Conservation (phyloP, 805 yeast genomes). For the Cyberlindnera xishuangbannaensis region DNA sequence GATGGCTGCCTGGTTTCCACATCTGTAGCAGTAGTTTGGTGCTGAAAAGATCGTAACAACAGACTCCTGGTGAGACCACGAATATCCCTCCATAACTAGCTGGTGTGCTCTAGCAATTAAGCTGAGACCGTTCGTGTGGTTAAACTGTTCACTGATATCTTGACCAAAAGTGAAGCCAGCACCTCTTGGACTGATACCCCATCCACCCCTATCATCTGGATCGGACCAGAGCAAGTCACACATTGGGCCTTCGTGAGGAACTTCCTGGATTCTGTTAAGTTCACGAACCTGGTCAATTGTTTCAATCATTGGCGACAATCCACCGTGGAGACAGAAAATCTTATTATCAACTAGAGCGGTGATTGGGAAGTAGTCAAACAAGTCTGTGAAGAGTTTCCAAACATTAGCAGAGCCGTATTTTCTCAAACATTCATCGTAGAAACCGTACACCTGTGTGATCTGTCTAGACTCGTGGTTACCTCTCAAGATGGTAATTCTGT, state of each 20-base stretch:
- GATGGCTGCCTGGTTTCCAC: conserved; percentile 97
- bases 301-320: conserved; percentile 91
- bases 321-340: conserved; percentile 91
- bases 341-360: conserved; percentile 90
- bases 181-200: conserved; percentile 98
- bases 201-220: conserved; percentile 96
- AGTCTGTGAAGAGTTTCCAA: conserved; percentile 88
- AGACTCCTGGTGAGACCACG: conserved; percentile 91
- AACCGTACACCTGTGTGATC: conserved; percentile 93
- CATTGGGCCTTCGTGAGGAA: conserved; percentile 98
- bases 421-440: conserved; percentile 91
- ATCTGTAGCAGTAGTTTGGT: conserved; percentile 94
- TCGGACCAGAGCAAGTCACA: conserved; percentile 96
- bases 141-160: conserved; percentile 89
- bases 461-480: conserved; percentile 96
- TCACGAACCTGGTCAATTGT: conserved; percentile 89
- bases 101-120: conserved; percentile 94
- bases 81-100: conserved; percentile 94
- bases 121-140: conserved; percentile 80
- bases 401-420: conserved; percentile 90
- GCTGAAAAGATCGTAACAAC: conserved; percentile 94
- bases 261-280: conserved; percentile 88
- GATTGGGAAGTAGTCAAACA: conserved; percentile 89
- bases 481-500: conserved; percentile 84
- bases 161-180: conserved; percentile 98